Conservation (phyloP, 228 moss, liverwort and hornwort genomes). For the Sphagnum fallax region DNA sequence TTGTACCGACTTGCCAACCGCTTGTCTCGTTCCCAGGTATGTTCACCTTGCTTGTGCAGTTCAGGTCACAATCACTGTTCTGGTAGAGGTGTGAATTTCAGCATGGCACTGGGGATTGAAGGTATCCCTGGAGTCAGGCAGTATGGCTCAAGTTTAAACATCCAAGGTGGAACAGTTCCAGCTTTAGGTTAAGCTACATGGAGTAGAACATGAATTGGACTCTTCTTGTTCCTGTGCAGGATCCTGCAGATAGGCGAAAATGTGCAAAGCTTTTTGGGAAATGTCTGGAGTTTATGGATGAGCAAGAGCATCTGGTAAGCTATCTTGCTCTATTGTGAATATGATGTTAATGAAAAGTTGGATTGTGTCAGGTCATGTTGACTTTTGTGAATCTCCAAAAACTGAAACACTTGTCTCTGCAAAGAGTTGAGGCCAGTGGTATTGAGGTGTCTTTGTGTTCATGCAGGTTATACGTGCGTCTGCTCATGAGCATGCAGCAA, state of each 20-base stretch:
- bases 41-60: not conserved
- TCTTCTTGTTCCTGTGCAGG: conserved; percentile 30
- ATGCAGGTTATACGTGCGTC: conserved; percentile 79
- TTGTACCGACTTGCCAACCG: conserved; percentile 92
- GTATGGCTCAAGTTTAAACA: too few species aligned
- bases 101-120: too few species aligned
- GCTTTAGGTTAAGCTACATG: too few species aligned
- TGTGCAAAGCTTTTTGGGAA: conserved; percentile 91
- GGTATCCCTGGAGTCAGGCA: too few species aligned
- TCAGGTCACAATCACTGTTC: not conserved
- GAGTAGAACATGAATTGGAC: not conserved
- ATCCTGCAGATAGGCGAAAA: conserved; percentile 74
- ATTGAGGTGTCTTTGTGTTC: not conserved
- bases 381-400: not conserved
- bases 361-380: too few species aligned
- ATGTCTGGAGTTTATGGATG: conserved; percentile 96
- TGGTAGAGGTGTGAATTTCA: too few species aligned
- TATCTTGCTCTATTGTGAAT: too few species aligned
- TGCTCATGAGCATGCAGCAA: conserved; percentile 94
- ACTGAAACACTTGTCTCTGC: not conserved
- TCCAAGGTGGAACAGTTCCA: too few species aligned
- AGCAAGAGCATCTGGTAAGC: conserved; percentile 91
- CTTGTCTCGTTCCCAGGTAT: conserved; percentile 84
- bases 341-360: not conserved
- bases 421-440: not conserved